These are phyloP conservation scores for Paraurostyla sp. DNA, from an alignment of 73 alveolate species.

Conservation along the genomic window DNA sequence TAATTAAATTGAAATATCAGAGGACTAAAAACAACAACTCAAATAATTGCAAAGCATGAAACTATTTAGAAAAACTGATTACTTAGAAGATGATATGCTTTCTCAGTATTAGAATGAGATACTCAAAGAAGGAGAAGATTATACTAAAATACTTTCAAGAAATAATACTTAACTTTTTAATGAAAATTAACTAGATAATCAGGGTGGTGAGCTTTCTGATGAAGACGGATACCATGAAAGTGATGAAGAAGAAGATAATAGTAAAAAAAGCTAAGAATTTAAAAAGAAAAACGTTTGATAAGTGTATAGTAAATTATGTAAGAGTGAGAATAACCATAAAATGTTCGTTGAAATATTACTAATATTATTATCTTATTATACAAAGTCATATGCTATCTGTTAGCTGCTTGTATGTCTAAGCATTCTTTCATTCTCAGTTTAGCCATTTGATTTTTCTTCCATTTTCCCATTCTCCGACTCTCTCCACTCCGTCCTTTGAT, in stretches of 20 bases:
- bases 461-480: constrained; percentile 65
- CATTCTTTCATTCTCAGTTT: constrained; percentile 5
- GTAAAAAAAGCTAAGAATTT: background rate
- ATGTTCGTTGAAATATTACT: background rate
- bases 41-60: too few relatives aligned
- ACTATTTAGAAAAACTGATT: background rate
- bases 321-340: background rate
- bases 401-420: too few relatives aligned
- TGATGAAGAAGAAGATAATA: background rate
- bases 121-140: background rate
- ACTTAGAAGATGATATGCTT: background rate
- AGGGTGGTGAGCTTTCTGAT: constrained; percentile 27
- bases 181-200: background rate
- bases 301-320: background rate
- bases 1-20: background rate
- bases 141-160: background rate
- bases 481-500: constrained; percentile 28
- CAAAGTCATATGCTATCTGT: too few relatives aligned
- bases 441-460: constrained; percentile 67
- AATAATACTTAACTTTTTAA: background rate
- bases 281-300: background rate
- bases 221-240: constrained; percentile 47
- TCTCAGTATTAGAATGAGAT: background rate
- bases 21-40: background rate
- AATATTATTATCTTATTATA: background rate